A percentile compares a stretch with the other conserved stretches of the same genome.
Conservation (phyloP, 345 rosid genomes). For the Dipteronia dyeriana region DNA sequence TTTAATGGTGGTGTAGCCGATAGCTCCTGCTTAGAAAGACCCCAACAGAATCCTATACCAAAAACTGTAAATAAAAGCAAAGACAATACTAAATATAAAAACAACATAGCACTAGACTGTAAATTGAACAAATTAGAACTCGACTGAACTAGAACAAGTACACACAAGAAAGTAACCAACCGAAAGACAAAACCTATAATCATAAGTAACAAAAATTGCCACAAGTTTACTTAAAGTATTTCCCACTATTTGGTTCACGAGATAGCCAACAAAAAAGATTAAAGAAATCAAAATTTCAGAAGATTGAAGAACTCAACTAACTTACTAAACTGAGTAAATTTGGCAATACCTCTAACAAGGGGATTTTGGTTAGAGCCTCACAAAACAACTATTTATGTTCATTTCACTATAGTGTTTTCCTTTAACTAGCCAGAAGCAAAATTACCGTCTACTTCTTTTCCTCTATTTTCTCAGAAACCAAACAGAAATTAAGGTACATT, state of each 20-base stretch:
- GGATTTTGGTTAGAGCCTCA: not conserved
- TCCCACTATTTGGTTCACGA: not conserved
- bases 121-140: not conserved
- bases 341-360: not conserved
- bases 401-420: no score
- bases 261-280: not conserved
- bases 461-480: conserved; percentile 7
- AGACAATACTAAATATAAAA: not conserved
- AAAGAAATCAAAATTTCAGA: not conserved
- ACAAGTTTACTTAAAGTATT: not conserved
- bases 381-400: no score
- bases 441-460: not conserved
- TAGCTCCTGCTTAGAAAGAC: conserved; percentile 2
- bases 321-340: not conserved
- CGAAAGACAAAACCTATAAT: not conserved
- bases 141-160: not conserved
- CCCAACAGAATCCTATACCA: conserved; percentile 8
- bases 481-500: conserved; percentile 16
- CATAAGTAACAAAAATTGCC: not conserved
- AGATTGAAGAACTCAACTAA: not conserved
- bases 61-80: not conserved
- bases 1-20: not conserved
- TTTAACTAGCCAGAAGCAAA: not conserved
- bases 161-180: not conserved
- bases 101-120: not conserved